Percentiles rank a stretch among this genome's conserved stretches.
Evolutionary conservation across 345 rosid species (phyloP).

Genomic region (rapeseed (Brassica napus)): DNA sequence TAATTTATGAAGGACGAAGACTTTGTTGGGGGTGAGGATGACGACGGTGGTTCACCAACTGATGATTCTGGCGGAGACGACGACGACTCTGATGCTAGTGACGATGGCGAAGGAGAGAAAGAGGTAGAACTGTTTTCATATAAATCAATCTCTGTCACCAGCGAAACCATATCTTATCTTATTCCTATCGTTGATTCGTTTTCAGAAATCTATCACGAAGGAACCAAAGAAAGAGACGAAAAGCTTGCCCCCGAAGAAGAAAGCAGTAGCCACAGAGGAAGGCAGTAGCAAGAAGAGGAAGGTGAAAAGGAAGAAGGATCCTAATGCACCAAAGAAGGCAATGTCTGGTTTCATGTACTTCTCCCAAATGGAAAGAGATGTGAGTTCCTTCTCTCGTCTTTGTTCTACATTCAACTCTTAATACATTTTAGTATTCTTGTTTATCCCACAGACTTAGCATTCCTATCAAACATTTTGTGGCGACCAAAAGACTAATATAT

Average conservation of each 20-base stretch:
- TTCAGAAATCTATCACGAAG: constrained; percentile 74
- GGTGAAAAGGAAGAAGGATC: constrained; percentile 89
- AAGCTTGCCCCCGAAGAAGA: constrained; percentile 64
- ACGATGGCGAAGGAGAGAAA: constrained; percentile 64
- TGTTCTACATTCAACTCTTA: background rate
- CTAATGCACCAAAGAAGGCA: constrained; percentile 91
- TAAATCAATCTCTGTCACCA: background rate
- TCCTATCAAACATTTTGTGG: background rate
- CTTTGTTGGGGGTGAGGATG: constrained; percentile 70
- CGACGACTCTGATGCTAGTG: constrained; percentile 70
- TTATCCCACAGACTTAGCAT: background rate
- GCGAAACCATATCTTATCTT: constrained; percentile 3
- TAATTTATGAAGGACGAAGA: constrained; percentile 75
- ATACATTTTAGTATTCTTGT: background rate
- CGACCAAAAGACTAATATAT: background rate
- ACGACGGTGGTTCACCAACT: constrained; percentile 91
- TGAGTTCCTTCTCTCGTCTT: constrained; percentile 35
- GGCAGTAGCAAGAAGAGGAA: constrained; percentile 75
- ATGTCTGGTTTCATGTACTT: constrained; percentile 72
- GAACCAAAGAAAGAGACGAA: constrained; percentile 67
- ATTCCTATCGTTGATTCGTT: constrained; percentile 8
- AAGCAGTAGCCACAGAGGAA: constrained; percentile 61
- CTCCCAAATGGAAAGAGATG: constrained; percentile 87
- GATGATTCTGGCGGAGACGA: constrained; percentile 94
- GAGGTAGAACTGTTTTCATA: constrained; percentile 56